A percentile compares a stretch with the other conserved stretches of the same genome.
Evolutionary conservation across 305 asterid genomes (phyloP).

Genomic region (Fraxinus latifolia): DNA sequence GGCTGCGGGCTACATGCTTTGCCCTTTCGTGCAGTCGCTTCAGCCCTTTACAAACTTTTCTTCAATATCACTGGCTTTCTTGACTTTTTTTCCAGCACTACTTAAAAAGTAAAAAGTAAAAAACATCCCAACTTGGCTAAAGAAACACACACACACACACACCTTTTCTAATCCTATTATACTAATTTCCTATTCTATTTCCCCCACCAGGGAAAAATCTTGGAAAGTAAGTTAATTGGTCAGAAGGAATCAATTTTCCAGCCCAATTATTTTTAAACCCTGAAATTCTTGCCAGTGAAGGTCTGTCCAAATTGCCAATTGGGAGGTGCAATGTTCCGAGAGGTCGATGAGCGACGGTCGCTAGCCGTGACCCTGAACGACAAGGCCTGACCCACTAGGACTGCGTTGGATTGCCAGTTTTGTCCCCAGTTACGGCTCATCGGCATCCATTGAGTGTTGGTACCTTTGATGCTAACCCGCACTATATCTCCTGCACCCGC

Average conservation of each 20-base stretch:
- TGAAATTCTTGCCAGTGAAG: slow-evolving; percentile 52
- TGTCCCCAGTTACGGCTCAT: slow-evolving; percentile 86
- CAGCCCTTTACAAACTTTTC: slow-evolving; percentile 19
- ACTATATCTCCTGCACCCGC: slow-evolving; percentile 73
- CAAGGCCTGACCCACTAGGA: slow-evolving; percentile 53
- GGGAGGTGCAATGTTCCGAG: slow-evolving; percentile 57
- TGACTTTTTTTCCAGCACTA: neutral
- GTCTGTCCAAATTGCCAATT: slow-evolving; percentile 79
- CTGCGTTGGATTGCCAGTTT: slow-evolving; percentile 62
- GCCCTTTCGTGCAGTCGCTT: slow-evolving; percentile 31
- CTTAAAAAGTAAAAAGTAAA: neutral
- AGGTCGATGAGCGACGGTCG: slow-evolving; percentile 57
- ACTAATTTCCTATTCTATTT: slow-evolving; percentile 13
- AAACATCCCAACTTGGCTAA: neutral
- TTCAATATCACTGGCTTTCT: neutral
- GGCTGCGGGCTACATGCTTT: slow-evolving; percentile 40
- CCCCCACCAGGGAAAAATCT: neutral
- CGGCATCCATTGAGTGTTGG: slow-evolving; percentile 52
- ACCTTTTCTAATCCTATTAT: neutral
- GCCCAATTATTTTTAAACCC: slow-evolving; percentile 24
- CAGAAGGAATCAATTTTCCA: neutral
- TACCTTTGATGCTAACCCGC: slow-evolving; percentile 52
- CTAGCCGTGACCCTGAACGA: slow-evolving; percentile 60
- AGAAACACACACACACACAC: neutral
- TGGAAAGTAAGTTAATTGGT: neutral